Base-by-base conservation (phyloP, 108 stramenopile genomes). In the Nannochloropsis salina region DNA sequence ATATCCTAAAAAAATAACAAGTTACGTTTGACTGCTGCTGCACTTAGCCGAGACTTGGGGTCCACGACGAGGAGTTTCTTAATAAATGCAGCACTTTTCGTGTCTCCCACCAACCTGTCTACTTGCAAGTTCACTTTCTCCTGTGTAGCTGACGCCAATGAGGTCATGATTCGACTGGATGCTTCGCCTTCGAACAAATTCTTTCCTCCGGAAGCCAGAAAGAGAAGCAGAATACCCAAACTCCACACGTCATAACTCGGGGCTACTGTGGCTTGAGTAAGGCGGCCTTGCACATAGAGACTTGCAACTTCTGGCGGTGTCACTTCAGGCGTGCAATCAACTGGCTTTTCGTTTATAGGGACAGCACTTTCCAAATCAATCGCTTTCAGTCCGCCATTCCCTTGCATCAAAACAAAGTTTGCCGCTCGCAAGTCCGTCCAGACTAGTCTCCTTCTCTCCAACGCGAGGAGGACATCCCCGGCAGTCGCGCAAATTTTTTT, bases 291-390 rank as follows among this genome's bases (percentile, higher is more conserved):
- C 20, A 74, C 61, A 74, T 74, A 74, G 4, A 74, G n/a, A 6
- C 61, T 15, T 74, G 61, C 61, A 74, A 74, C 6, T n/a, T 74
- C 61, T 15, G 61, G 61, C n/a, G 61, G 61, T 74, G 61, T 74
- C 61, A 74, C 61, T n/a, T 74, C 61, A 74, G 61, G 61, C 61
- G 61, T 74, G n/a, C 61, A 74, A 74, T 74, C 61, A 4, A 74
- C 61, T 6, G 61, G 61, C 6, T 3, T 74, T 74, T 6, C 61
- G 15, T n/a, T n/a, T 2, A 74, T n/a, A 74, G 61, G 61, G 3
- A 74, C 61, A n/a, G 61, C 61, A 74, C 61, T 74, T n/a, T 74
- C 61, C 61, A 74, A 6, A 74, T 74, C 61, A 74, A 74, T 74
- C 8, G 61, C 61, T 74, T 74, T 74, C 20, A 74, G 1, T 6